These are phyloP conservation scores for Thielaviopsis populi DNA, from an alignment of 2,329 filamentous ascomycete genomes.

Conservation along the genomic window DNA sequence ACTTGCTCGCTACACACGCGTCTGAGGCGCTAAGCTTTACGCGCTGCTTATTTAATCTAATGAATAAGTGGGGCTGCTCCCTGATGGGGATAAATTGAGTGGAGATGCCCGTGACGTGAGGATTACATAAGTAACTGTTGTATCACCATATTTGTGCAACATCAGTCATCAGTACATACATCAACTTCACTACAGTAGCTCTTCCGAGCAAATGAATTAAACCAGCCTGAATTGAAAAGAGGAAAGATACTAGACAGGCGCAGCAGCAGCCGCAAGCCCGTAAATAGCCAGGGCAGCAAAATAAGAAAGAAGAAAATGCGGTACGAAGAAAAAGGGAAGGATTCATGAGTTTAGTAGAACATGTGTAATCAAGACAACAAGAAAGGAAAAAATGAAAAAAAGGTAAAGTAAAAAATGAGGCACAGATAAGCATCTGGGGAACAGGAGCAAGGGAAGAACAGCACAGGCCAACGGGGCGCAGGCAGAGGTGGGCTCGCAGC, in stretches of 20 bases:
- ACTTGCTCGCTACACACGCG: no score
- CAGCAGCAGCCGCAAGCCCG: not conserved
- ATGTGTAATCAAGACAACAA: slow-evolving; percentile 3
- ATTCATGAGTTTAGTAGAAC: slow-evolving; percentile 1
- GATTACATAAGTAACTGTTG: no score
- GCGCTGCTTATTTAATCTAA: not conserved
- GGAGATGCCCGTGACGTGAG: not conserved
- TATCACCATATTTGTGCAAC: no score
- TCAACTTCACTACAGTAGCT: no score
- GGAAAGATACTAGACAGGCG: no score
- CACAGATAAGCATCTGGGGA: not conserved
- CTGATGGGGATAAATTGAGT: not conserved
- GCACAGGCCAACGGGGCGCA: not conserved
- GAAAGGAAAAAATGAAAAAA: not conserved
- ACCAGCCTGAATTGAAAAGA: no score
- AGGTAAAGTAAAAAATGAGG: not conserved
- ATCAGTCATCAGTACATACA: no score
- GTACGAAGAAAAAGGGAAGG: not conserved
- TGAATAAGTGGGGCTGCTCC: not conserved
- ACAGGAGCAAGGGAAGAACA: not conserved
- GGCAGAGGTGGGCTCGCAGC: not conserved
- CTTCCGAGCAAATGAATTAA: no score
- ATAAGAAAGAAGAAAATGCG: not conserved
- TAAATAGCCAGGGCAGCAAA: not conserved
- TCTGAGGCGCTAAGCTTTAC: not conserved